A percentile compares a stretch with the other conserved stretches of the same genome.
Evolutionary conservation across 192 early-diverging fungal species (phyloP).

Genomic region (Backusella psychrophila): DNA sequence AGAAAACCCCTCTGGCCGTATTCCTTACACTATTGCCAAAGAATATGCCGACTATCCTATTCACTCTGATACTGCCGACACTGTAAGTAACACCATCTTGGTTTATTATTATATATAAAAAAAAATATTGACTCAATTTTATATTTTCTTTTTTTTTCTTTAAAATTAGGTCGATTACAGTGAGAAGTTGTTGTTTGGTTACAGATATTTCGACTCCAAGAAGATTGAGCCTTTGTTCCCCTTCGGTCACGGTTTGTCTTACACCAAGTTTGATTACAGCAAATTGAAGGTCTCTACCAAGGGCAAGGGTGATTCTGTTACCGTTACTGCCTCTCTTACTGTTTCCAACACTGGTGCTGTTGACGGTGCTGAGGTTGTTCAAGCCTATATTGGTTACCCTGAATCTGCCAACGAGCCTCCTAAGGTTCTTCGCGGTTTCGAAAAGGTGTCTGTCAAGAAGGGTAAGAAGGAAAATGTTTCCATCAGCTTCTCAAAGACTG

Average conservation of each 20-base stretch:
- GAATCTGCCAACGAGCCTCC: background rate
- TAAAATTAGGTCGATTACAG: conserved; percentile 45
- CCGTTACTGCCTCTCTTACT: conserved; percentile 22
- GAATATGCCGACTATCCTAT: conserved; percentile 41
- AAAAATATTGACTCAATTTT: background rate
- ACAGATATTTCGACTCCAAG: conserved; percentile 48
- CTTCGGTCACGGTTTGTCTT: conserved; percentile 67
- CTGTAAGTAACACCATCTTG: background rate
- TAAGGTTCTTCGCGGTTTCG: conserved; percentile 17
- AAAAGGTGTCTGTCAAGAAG: conserved; percentile 24
- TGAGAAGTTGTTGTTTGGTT: conserved; percentile 57
- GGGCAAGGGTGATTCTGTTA: background rate
- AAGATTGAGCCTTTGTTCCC: conserved; percentile 50
- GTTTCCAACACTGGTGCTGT: conserved; percentile 32
- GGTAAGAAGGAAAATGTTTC: conserved; percentile 27
- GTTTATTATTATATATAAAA: background rate
- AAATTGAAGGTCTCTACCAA: conserved; percentile 14
- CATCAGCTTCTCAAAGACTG: conserved; percentile 38
- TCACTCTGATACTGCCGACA: conserved; percentile 12
- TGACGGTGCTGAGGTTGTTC: conserved; percentile 36
- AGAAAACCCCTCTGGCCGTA: conserved; percentile 56
- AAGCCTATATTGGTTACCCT: conserved; percentile 42
- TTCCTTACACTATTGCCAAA: conserved; percentile 64
- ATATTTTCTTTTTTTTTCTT: background rate
- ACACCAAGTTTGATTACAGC: conserved; percentile 57